Percentiles rank a stretch among this genome's conserved stretches.
Evolutionary conservation across 2,329 filamentous ascomycete genomes (phyloP).

Genomic region (Cladophialophora exuberans): DNA sequence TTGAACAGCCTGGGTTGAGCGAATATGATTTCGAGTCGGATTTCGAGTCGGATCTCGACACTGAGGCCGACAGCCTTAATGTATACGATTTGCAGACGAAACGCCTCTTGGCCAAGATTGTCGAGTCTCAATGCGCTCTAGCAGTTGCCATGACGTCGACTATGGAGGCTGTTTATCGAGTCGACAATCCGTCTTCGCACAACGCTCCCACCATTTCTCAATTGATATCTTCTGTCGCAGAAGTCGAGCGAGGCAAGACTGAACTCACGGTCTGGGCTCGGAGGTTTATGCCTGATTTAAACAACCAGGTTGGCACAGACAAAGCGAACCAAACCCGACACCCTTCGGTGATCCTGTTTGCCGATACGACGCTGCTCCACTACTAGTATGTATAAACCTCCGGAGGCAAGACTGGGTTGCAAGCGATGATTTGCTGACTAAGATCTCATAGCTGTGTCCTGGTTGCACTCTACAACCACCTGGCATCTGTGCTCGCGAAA

Average conservation of each 20-base stretch:
- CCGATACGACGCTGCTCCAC: conserved; percentile 1
- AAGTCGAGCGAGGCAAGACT: conserved; percentile 1
- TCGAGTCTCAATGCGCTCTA: conserved; percentile 1
- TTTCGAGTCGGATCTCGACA: background rate
- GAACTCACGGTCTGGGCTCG: conserved; percentile 6
- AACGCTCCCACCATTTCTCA: background rate
- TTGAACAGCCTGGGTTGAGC: conserved; percentile 1
- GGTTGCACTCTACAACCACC: conserved; percentile 1
- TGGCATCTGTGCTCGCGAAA: background rate
- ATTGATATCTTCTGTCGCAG: background rate
- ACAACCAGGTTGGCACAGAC: background rate
- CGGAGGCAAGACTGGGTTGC: too few relatives aligned
- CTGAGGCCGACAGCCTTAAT: background rate
- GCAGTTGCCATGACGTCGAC: conserved; percentile 6
- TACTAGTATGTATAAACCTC: conserved; percentile 5
- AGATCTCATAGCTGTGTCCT: background rate
- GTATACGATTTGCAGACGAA: conserved; percentile 1
- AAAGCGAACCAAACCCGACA: background rate
- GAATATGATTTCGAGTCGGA: background rate
- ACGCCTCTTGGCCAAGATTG: background rate
- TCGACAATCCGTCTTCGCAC: background rate
- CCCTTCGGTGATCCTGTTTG: conserved; percentile 1
- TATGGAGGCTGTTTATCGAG: background rate
- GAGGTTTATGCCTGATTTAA: background rate
- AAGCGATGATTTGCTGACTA: background rate